A percentile compares a stretch with the other conserved stretches of the same genome.
phyloP scores from a whole-genome alignment of 1,284 basidiomycete species.

The Pisolithus thermaeus region DNA sequence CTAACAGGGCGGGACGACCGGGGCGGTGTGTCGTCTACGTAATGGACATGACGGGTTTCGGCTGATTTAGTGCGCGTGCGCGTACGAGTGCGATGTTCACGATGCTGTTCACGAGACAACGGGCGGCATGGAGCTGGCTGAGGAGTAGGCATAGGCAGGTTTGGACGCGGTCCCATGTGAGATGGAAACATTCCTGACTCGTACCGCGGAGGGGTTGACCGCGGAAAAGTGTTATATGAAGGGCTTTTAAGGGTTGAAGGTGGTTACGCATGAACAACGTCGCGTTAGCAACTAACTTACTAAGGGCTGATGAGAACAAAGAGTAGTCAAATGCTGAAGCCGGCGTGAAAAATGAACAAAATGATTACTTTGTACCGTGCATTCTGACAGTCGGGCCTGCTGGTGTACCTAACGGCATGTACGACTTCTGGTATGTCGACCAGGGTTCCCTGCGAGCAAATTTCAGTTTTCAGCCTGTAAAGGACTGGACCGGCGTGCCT shows the following conservation, averaged over 20 bases:
- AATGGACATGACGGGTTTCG: slow-evolving; percentile 24
- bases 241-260: slow-evolving; percentile 8
- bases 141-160: slow-evolving; percentile 3
- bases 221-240: slow-evolving; percentile 27
- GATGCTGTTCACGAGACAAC: slow-evolving; percentile 8
- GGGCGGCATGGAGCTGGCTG: slow-evolving; percentile 1
- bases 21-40: slow-evolving; percentile 11
- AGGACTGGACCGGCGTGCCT: slow-evolving; percentile 7
- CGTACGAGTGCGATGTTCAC: slow-evolving; percentile 3
- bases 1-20: slow-evolving; percentile 4
- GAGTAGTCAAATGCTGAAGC: slow-evolving; percentile 3
- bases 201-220: slow-evolving; percentile 10
- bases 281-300: slow-evolving; percentile 19
- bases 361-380: slow-evolving; percentile 16
- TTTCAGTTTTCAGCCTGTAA: background rate
- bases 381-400: slow-evolving; percentile 11
- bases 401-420: slow-evolving; percentile 15
- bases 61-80: slow-evolving; percentile 11
- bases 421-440: slow-evolving; percentile 13
- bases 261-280: slow-evolving; percentile 10
- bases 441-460: slow-evolving; percentile 12
- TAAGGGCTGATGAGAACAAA: slow-evolving; percentile 9
- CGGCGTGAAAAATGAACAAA: background rate
- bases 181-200: background rate
- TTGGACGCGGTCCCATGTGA: background rate